A percentile compares a stretch with the other conserved stretches of the same genome.
Evolutionary conservation across 108 stramenopile genomes (phyloP).

Genomic region (Nannochloropsis gaditana): DNA sequence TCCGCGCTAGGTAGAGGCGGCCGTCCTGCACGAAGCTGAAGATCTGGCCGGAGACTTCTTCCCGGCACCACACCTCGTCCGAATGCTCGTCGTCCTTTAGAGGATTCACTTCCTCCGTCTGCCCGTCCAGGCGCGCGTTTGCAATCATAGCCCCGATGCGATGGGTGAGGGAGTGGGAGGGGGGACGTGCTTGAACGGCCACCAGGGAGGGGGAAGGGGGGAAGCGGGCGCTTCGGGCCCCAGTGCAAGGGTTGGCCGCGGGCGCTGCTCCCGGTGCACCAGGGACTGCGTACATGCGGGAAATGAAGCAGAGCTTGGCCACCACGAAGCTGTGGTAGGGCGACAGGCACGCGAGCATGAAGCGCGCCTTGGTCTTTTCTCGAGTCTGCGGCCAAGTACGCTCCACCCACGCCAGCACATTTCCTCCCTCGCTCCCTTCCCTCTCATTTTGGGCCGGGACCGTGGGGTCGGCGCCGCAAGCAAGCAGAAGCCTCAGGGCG

Average conservation of each 20-base stretch:
- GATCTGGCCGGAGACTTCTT: not conserved
- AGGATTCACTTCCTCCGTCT: not conserved
- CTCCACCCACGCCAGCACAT: conserved; percentile 4
- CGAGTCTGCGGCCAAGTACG: not conserved
- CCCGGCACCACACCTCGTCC: not conserved
- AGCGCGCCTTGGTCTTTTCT: not conserved
- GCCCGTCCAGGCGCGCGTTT: conserved; percentile 7
- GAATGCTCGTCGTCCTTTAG: not conserved
- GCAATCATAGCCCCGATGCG: not conserved
- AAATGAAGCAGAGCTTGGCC: conserved; percentile 3
- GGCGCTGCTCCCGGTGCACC: no score
- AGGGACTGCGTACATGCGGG: not conserved
- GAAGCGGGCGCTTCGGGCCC: not conserved
- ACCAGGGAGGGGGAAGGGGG: not conserved
- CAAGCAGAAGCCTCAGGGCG: not conserved
- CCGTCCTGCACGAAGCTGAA: conserved; percentile 11
- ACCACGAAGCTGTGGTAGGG: not conserved
- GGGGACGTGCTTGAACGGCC: not conserved
- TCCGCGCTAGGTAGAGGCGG: not conserved
- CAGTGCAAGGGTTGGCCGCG: not conserved
- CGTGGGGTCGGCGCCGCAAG: not conserved
- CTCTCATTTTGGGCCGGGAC: not conserved
- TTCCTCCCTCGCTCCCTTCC: not conserved
- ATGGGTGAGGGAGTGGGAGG: no score
- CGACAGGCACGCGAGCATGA: not conserved